Evolutionary conservation across 768 basidiomycete genomes (phyloP).

Genomic region (Termitomyces sp.): DNA sequence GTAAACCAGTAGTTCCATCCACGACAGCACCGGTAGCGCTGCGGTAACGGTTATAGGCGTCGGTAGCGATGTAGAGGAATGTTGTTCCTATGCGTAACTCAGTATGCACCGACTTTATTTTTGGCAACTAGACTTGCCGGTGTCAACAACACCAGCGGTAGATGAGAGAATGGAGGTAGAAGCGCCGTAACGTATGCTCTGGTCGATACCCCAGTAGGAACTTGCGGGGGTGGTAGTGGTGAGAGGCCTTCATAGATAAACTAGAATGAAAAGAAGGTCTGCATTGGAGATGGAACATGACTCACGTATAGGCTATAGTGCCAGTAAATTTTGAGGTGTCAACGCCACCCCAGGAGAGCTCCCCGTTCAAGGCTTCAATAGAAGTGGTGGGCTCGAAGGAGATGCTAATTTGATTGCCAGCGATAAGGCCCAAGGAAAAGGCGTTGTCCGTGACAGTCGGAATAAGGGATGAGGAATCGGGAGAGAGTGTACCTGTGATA

Average conservation of each 20-base stretch:
- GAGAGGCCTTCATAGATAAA: constrained; percentile 28
- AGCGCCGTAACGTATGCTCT: constrained; percentile 46
- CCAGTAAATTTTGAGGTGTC: constrained; percentile 40
- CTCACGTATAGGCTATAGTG: constrained; percentile 35
- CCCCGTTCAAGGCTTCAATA: constrained; percentile 34
- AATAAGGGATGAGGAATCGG: constrained; percentile 21
- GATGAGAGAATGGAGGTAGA: constrained; percentile 35
- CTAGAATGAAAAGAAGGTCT: neutral
- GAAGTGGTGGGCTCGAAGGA: constrained; percentile 44
- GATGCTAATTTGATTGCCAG: constrained; percentile 36
- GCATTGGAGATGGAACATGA: neutral
- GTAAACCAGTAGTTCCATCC: constrained; percentile 40
- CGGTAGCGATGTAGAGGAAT: constrained; percentile 40
- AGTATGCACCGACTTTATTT: no score
- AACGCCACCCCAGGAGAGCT: constrained; percentile 48
- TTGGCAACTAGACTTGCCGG: constrained; percentile 26
- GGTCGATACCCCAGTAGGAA: constrained; percentile 56
- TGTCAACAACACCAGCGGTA: constrained; percentile 57
- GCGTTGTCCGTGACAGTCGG: constrained; percentile 58
- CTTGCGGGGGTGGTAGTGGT: constrained; percentile 41
- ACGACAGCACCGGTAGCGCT: constrained; percentile 38
- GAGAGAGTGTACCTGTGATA: constrained; percentile 27
- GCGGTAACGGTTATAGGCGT: constrained; percentile 39
- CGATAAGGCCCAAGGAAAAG: constrained; percentile 33
- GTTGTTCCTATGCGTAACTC: constrained; percentile 35